A percentile compares a stretch with the other conserved stretches of the same genome.
Conservation (phyloP, 805 yeast species). For the Yamadazyma endophytica region DNA sequence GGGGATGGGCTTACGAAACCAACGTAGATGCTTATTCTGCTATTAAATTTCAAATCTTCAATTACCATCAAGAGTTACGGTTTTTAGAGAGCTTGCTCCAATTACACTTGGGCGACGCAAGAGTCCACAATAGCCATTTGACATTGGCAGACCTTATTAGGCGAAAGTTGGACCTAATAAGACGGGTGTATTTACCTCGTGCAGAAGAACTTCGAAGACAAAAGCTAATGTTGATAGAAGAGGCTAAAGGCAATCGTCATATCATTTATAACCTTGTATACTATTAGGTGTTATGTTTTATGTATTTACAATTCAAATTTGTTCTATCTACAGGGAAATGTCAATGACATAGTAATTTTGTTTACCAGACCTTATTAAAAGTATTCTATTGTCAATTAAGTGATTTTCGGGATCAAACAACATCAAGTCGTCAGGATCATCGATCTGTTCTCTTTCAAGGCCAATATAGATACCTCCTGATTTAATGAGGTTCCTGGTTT, state of each 20-base stretch:
- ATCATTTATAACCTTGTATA: conserved; percentile 8
- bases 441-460: conserved; percentile 46
- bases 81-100: conserved; percentile 8
- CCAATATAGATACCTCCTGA: conserved; percentile 78
- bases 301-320: too few relatives aligned
- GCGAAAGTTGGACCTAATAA: conserved; percentile 7
- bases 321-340: conserved; percentile 16
- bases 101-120: conserved; percentile 6
- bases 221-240: conserved; percentile 5
- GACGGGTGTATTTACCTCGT: conserved; percentile 7
- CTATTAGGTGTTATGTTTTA: conserved; percentile 4
- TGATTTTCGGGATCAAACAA: conserved; percentile 43
- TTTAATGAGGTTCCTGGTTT: conserved; percentile 56
- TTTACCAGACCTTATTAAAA: conserved; percentile 75
- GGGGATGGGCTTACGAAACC: conserved; percentile 13
- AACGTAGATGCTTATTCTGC: conserved; percentile 11
- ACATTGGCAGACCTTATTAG: conserved; percentile 7
- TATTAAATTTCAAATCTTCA: conserved; percentile 9
- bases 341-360: conserved; percentile 58
- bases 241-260: conserved; percentile 6
- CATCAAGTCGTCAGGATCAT: conserved; percentile 46
- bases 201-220: conserved; percentile 1
- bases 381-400: conserved; percentile 54
- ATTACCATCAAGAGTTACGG: conserved; percentile 10
- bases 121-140: conserved; percentile 1